These are phyloP conservation scores for Dysphania ambrosioides DNA, from an alignment of 148 eudicot species.

Conservation along the genomic window DNA sequence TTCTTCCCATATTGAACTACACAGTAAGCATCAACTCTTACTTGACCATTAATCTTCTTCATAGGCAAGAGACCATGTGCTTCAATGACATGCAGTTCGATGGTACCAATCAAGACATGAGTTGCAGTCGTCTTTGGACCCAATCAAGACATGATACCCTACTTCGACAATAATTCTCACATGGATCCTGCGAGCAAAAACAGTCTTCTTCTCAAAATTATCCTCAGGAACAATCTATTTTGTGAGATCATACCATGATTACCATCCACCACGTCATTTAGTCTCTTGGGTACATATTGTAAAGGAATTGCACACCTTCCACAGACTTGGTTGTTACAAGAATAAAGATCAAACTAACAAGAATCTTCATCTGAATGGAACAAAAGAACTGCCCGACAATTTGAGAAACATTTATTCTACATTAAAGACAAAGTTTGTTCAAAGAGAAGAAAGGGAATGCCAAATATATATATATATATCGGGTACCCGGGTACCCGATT, in stretches of 20 bases:
- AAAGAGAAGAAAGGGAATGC: no score
- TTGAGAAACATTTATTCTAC: no score
- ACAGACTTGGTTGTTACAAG: slow-evolving; percentile 35
- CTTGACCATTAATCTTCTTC: slow-evolving; percentile 48
- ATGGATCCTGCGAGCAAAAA: slow-evolving; percentile 53
- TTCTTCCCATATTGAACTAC: not conserved
- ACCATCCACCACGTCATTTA: slow-evolving; percentile 37
- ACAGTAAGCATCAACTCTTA: slow-evolving; percentile 60
- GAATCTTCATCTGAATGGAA: no score
- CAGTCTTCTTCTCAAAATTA: no score
- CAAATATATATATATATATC: no score
- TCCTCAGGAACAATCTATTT: slow-evolving; percentile 36
- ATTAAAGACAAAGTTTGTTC: no score
- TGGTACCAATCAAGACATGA: slow-evolving; percentile 47
- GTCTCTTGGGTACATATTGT: slow-evolving; percentile 29
- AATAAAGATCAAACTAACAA: no score
- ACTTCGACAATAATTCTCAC: slow-evolving; percentile 53
- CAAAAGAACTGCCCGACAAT: no score
- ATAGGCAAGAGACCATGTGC: slow-evolving; percentile 46
- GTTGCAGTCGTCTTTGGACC: slow-evolving; percentile 36
- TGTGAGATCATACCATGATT: slow-evolving; percentile 64
- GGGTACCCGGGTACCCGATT: no score
- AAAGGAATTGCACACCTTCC: slow-evolving; percentile 46
- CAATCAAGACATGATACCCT: slow-evolving; percentile 63
- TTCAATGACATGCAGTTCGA: slow-evolving; percentile 56